Conservation (phyloP, 495 filamentous ascomycete species). For the Penicillium taxi region DNA sequence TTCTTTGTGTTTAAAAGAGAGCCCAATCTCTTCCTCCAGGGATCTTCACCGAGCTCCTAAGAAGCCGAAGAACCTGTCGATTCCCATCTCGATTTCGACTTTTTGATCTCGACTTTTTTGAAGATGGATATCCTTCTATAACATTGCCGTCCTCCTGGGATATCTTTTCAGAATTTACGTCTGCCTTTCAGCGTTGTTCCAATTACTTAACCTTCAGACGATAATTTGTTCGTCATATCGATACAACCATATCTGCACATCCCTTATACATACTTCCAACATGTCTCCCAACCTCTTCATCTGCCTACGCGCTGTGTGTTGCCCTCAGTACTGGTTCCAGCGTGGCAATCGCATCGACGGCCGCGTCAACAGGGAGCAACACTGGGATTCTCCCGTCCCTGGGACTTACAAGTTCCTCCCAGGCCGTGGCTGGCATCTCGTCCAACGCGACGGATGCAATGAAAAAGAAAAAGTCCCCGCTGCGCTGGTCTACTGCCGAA, state of each 20-base stretch:
- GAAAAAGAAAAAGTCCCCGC: constrained; percentile 32
- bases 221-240: background rate
- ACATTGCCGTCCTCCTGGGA: constrained; percentile 12
- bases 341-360: constrained; percentile 31
- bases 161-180: constrained; percentile 5
- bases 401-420: constrained; percentile 41
- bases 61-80: constrained; percentile 18
- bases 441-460: constrained; percentile 30
- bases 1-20: constrained; percentile 9
- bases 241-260: background rate
- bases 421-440: constrained; percentile 38
- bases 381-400: constrained; percentile 39
- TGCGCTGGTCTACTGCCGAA: constrained; percentile 39
- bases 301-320: constrained; percentile 34
- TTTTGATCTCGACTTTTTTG: constrained; percentile 8
- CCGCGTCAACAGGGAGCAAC: constrained; percentile 33
- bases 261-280: background rate
- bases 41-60: constrained; percentile 17
- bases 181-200: constrained; percentile 17
- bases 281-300: constrained; percentile 44
- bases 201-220: constrained; percentile 10
- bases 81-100: constrained; percentile 16
- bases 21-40: constrained; percentile 1
- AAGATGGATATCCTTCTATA: constrained; percentile 35
- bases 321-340: constrained; percentile 40